Evolutionary conservation across 805 yeast genomes (phyloP), one percentile per base, ranked within the genome.

Genomic region (Kuraishia borneana): DNA sequence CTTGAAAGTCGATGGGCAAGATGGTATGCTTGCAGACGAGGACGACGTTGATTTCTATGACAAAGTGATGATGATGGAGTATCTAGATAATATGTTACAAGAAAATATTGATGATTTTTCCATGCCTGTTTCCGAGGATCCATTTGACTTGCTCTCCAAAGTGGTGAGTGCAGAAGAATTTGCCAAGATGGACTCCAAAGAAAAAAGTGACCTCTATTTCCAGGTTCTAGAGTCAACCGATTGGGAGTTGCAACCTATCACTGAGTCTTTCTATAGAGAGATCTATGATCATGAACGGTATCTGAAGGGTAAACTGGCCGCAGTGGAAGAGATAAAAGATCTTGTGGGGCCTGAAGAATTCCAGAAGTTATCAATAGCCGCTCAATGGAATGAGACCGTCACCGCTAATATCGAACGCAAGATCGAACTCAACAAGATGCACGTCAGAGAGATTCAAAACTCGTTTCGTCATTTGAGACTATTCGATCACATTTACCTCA

Each of bases 261-360:
- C 47, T 36, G 54, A 53, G 29, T 35, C 40, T 4, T 43, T 53
- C 16, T 53, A 44, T 37, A 47, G 47, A 36, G 60, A 54, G 28
- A 44, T 53, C 6, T 54, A 50, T 33, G 42, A 48, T 34, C 45
- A 47, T 3, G 38, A 44, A 21, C 50, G 46, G 31, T 54, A 53
- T 19, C 32, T 50, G 6, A 39, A 38, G n/a, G 37, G 44, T 6
- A 45, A 56, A 34, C 25, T 48, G n/a, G 40, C 35, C 12, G 45
- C 42, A 34, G 54, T 57, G 58, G n/a, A 41, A 3, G 46, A 44
- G 31, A 39, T 55, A 18, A 26, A 13, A 32, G 36, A 40, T 4
- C 37, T 42, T 8, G 36, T 55, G 9, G 39, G 47, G 1, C 41
- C 36, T 5, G 42, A 46, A 5, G 59, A 55, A 17, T 39, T 48